A percentile compares a stretch with the other conserved stretches of the same genome.
phyloP scores from a whole-genome alignment of 1,284 basidiomycete species.

The Gomphus sp. region DNA sequence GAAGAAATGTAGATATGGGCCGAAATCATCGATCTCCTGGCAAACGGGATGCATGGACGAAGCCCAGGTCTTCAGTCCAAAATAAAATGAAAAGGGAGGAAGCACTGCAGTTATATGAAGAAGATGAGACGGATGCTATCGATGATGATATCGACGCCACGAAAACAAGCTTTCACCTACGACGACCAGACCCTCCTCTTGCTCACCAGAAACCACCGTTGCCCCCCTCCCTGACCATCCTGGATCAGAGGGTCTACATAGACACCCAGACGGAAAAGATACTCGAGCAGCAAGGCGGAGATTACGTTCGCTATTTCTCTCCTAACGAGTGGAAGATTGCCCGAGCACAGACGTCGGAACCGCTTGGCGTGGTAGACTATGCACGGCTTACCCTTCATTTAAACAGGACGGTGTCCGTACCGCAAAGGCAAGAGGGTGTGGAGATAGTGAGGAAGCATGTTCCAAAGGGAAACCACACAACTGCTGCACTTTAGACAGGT shows the following conservation, averaged over 20 bases:
- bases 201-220: not conserved
- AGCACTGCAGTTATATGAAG: not conserved
- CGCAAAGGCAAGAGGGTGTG: not conserved
- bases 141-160: not conserved
- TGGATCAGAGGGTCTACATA: not conserved
- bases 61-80: not conserved
- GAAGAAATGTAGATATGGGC: not conserved
- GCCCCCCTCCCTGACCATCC: not conserved
- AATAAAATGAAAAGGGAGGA: not conserved
- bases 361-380: conserved; percentile 1
- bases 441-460: not conserved
- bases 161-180: not conserved
- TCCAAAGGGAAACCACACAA: not conserved
- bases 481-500: not conserved
- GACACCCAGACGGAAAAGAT: not conserved
- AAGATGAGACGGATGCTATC: not conserved
- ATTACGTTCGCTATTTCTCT: not conserved
- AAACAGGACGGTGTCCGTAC: not conserved
- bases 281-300: not conserved
- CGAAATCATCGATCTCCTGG: not conserved
- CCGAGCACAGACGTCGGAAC: not conserved
- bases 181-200: not conserved
- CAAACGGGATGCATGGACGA: not conserved
- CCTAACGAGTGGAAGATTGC: not conserved
- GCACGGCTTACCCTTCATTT: not conserved